Evolutionary conservation across 1,284 basidiomycete species (phyloP).

Genomic region (Vanrija sp.): DNA sequence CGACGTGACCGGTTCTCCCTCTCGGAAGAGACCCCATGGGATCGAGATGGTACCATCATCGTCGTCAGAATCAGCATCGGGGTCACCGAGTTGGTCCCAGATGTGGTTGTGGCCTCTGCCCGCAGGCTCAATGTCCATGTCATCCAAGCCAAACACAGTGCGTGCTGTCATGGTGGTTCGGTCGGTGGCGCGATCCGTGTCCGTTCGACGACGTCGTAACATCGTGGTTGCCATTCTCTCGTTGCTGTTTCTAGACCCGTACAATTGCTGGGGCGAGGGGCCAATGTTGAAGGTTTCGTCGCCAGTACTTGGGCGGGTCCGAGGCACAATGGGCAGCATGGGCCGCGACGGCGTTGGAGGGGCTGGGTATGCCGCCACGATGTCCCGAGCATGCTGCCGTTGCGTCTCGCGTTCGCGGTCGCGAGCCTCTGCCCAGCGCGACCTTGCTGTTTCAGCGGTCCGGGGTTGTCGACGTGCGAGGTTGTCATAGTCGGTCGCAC

Average conservation of each 20-base stretch:
- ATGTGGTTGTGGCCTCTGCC: conserved; percentile 14
- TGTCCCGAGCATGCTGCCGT: too few relatives aligned
- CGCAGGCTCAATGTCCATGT: conserved; percentile 11
- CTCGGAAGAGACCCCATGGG: conserved; percentile 12
- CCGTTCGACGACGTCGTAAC: conserved; percentile 6
- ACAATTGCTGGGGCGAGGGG: too few relatives aligned
- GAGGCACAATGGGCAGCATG: not conserved
- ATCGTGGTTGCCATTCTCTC: conserved; percentile 11
- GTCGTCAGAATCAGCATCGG: conserved; percentile 59
- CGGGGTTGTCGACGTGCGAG: too few relatives aligned
- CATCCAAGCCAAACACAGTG: conserved; percentile 8
- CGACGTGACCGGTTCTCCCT: not conserved
- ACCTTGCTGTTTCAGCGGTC: too few relatives aligned
- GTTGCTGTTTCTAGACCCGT: not conserved
- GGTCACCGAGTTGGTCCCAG: conserved; percentile 70
- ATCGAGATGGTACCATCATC: too few relatives aligned
- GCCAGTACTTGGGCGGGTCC: too few relatives aligned
- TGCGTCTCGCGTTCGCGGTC: too few relatives aligned
- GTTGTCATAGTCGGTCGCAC: too few relatives aligned
- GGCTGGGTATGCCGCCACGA: too few relatives aligned
- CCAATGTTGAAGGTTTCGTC: too few relatives aligned
- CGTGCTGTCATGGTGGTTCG: not conserved
- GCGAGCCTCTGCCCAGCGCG: too few relatives aligned
- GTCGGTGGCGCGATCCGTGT: not conserved
- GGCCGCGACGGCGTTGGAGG: not conserved